These are phyloP conservation scores for Juglanconis sp. DNA, from an alignment of 2,329 filamentous ascomycete genomes.

Conservation along the genomic window DNA sequence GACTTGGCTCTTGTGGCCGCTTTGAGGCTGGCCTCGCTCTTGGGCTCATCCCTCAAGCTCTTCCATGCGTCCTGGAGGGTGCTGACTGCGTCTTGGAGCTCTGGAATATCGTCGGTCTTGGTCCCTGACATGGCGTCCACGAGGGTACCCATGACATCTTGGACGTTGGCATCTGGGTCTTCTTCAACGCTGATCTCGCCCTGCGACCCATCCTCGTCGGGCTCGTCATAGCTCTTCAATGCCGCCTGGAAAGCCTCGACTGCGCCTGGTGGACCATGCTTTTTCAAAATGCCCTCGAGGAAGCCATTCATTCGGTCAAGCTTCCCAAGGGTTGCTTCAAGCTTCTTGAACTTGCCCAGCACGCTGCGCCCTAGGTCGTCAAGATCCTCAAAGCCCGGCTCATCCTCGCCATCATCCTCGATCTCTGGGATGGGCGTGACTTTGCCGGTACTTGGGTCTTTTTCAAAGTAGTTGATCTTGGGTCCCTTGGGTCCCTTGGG, in stretches of 20 bases:
- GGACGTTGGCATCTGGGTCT: background rate
- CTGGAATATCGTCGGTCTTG: background rate
- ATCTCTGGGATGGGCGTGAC: constrained; percentile 8
- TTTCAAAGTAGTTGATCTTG: constrained; percentile 15
- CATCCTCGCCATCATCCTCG: constrained; percentile 54
- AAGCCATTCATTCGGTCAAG: constrained; percentile 1
- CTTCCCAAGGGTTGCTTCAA: constrained; percentile 2
- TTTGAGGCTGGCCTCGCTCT: background rate
- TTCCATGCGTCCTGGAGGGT: background rate
- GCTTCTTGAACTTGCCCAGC: constrained; percentile 21
- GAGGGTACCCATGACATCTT: background rate
- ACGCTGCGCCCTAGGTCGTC: constrained; percentile 66
- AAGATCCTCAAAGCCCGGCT: constrained; percentile 79
- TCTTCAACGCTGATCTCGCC: background rate
- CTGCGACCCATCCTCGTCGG: background rate
- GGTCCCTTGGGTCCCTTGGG: background rate
- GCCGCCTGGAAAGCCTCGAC: constrained; percentile 12
- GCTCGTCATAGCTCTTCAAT: constrained; percentile 8
- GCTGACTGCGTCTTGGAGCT: background rate
- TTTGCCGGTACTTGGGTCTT: constrained; percentile 9
- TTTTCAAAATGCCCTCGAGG: constrained; percentile 12
- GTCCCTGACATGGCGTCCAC: background rate
- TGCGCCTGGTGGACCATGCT: constrained; percentile 13
- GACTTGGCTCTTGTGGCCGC: too few relatives aligned
- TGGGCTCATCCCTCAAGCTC: background rate